A percentile compares a stretch with the other conserved stretches of the same genome.
phyloP scores from a whole-genome alignment of 495 filamentous ascomycete species.

The Bombardia bombarda region DNA sequence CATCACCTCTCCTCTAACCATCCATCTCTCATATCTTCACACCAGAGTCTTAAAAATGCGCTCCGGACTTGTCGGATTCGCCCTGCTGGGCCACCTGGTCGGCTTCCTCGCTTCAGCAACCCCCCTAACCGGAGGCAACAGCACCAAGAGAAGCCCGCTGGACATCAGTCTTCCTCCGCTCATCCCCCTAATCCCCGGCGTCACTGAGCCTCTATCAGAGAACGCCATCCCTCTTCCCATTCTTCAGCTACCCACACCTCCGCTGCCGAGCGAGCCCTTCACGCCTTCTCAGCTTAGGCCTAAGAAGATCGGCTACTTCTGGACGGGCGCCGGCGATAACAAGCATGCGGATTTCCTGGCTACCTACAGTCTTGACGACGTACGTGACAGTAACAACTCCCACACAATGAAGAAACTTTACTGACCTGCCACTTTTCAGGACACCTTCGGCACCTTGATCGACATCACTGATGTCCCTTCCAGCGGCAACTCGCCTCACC shows the following conservation, averaged over 20 bases:
- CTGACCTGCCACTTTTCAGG: slow-evolving; percentile 17
- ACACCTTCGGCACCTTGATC: slow-evolving; percentile 53
- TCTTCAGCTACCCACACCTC: slow-evolving; percentile 50
- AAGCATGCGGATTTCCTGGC: slow-evolving; percentile 54
- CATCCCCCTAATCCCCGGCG: slow-evolving; percentile 50
- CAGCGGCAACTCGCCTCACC: slow-evolving; percentile 55
- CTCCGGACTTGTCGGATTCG: slow-evolving; percentile 9
- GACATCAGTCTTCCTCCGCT: slow-evolving; percentile 38
- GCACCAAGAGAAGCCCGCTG: slow-evolving; percentile 12
- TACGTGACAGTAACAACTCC: no score
- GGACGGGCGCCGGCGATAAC: slow-evolving; percentile 54
- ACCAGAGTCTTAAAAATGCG: no score
- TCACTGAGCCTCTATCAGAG: slow-evolving; percentile 44
- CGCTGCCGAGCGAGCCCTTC: slow-evolving; percentile 46
- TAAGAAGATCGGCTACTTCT: slow-evolving; percentile 62
- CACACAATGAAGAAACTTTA: no score
- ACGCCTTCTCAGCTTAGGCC: slow-evolving; percentile 47
- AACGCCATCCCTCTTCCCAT: slow-evolving; percentile 46
- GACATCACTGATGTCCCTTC: slow-evolving; percentile 52
- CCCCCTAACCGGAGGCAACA: slow-evolving; percentile 2
- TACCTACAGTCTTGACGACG: slow-evolving; percentile 53
- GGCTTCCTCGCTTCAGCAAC: slow-evolving; percentile 10
- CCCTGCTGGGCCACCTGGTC: slow-evolving; percentile 16
- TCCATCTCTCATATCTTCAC: no score
- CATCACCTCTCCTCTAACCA: no score